These are phyloP conservation scores for Globisporangium paroecandrum DNA, from an alignment of 352 stramenopile species.

Conservation along the genomic window DNA sequence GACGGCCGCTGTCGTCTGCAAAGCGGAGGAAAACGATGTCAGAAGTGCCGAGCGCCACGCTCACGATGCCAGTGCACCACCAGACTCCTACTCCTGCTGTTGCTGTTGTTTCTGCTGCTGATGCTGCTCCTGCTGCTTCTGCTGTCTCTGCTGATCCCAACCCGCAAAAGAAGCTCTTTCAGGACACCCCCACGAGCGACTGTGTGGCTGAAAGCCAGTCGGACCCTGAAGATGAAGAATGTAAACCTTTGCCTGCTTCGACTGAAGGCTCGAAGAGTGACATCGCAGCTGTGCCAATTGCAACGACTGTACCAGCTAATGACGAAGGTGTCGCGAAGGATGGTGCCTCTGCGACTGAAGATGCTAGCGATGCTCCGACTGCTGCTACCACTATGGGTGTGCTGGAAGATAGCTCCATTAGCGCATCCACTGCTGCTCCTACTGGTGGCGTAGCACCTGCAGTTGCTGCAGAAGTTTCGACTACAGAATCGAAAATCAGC, in stretches of 20 bases:
- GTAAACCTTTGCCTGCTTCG: neutral
- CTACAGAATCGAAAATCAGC: conserved; percentile 3
- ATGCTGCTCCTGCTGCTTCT: neutral
- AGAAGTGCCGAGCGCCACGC: conserved; percentile 12
- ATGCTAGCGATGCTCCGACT: neutral
- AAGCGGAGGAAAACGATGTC: conserved; percentile 22
- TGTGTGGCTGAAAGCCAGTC: conserved; percentile 36
- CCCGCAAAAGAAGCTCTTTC: conserved; percentile 20
- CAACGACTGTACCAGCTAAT: neutral
- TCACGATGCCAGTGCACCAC: conserved; percentile 8
- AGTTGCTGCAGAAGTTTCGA: neutral
- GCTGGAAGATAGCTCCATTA: neutral
- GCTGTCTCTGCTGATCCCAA: conserved; percentile 1
- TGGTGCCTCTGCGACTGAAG: neutral
- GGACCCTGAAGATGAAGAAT: conserved; percentile 25
- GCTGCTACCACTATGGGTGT: neutral
- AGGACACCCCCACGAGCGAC: conserved; percentile 20
- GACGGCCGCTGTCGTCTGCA: conserved; percentile 12
- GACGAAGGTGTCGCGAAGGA: neutral
- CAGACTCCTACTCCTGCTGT: neutral
- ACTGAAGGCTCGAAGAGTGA: conserved; percentile 14
- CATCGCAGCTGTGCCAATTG: neutral
- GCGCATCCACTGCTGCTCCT: neutral
- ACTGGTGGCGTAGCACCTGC: neutral
- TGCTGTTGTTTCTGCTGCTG: neutral